Evolutionary conservation across 306 rosid species (phyloP), one percentile per base, ranked within the genome.

Genomic region (Vicia villosa): DNA sequence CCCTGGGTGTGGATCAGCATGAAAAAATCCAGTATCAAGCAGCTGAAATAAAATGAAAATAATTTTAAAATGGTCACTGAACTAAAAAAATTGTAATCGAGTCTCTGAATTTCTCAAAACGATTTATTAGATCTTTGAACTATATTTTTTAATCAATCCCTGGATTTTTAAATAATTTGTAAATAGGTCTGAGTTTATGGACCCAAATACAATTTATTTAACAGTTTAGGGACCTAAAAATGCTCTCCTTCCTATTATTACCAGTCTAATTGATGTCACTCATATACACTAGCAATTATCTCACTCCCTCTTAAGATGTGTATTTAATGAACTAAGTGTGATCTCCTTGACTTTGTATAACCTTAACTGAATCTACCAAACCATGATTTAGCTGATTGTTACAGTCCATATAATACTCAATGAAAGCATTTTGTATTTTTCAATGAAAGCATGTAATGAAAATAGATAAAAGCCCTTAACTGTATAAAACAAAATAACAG

Each of bases 1-100:
- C 73, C 98, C 98, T 3, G 98, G 98, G 86, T 94, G 98, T 50
- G 98, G 98, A 74, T 94, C 98, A 61, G 98, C 98, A 77, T 94
- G 98, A 77, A 94, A 94, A 70, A 94, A 81, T 15, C 98, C 98
- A 67, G 98, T 90, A 81, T 94, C 98, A 73, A 94, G 98, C 74
- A 93, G 77, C 98, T 93, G 87, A 16, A 63, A 61, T 13, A 63
- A 74, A 79, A 64, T 40, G 62, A 67, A 52, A 59, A 79, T n/a
- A 72, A 69, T 34, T 10, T 52, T 52, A 20, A 52, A 52, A 10
- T 4, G 59, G 32, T 11, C 59, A 52, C n/a, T 22, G 6, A 20
- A 52, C 32, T 21, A 11, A 52, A 51, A 51, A 20, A 20, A 11
- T 10, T 52, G 59, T 20, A 52, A 52, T 4, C 5, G 59, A 10